Evolutionary conservation across 768 basidiomycete species (phyloP).

Genomic region (Russula abietina): DNA sequence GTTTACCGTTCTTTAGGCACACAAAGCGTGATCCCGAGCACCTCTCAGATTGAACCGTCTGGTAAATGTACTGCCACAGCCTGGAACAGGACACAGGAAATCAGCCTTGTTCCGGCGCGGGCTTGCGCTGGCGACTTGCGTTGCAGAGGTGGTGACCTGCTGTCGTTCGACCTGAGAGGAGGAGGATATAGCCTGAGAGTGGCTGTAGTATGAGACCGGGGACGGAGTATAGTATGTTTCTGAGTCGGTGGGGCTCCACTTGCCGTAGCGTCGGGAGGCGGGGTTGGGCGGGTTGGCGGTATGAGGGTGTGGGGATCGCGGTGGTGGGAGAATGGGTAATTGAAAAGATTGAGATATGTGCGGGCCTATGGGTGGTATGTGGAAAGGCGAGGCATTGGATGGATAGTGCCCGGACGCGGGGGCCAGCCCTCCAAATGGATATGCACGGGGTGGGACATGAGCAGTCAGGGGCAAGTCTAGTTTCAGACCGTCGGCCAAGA

Average conservation of each 20-base stretch:
- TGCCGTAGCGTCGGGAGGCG: slow-evolving; percentile 23
- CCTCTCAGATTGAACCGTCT: slow-evolving; percentile 85
- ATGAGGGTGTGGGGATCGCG: slow-evolving; percentile 21
- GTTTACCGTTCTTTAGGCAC: slow-evolving; percentile 6
- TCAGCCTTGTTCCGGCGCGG: slow-evolving; percentile 85
- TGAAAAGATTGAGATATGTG: slow-evolving; percentile 6
- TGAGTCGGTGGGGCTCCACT: slow-evolving; percentile 30
- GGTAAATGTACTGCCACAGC: slow-evolving; percentile 47
- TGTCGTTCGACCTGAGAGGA: slow-evolving; percentile 77
- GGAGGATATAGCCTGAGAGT: slow-evolving; percentile 26
- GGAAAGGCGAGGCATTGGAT: slow-evolving; percentile 28
- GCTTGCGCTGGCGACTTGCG: slow-evolving; percentile 86
- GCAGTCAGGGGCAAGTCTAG: slow-evolving; percentile 21
- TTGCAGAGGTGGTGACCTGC: slow-evolving; percentile 92
- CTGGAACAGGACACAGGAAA: slow-evolving; percentile 50
- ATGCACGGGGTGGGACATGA: slow-evolving; percentile 19
- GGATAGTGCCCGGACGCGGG: slow-evolving; percentile 35
- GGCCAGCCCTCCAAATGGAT: slow-evolving; percentile 24
- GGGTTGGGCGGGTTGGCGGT: slow-evolving; percentile 23
- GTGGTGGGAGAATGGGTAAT: slow-evolving; percentile 14
- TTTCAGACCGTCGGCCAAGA: slow-evolving; percentile 12
- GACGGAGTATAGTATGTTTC: slow-evolving; percentile 38
- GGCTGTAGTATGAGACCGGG: slow-evolving; percentile 49
- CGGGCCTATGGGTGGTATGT: slow-evolving; percentile 19
- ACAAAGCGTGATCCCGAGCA: slow-evolving; percentile 31